These are phyloP conservation scores for Pseudomassariella vexata DNA, from an alignment of 2,329 filamentous ascomycete genomes.

Conservation along the genomic window DNA sequence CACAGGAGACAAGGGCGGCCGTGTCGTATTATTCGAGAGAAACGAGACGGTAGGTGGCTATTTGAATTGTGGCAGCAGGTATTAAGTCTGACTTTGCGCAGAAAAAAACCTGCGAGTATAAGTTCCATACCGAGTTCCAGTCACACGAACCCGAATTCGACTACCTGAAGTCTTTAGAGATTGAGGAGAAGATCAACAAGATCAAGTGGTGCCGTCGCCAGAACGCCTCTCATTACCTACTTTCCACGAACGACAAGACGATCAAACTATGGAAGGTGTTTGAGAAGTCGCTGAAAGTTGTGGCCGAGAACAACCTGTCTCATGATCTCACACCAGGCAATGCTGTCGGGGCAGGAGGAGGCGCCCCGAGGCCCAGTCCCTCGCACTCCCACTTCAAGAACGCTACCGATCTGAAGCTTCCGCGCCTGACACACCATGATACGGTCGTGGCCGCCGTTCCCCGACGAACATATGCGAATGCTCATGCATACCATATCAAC, in stretches of 20 bases:
- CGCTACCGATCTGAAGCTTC: conserved; percentile 81
- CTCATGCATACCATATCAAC: conserved; percentile 99
- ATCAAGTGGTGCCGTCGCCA: conserved; percentile 99
- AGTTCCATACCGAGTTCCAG: conserved; percentile 99
- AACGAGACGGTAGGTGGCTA: conserved; percentile 78
- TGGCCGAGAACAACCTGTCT: conserved; percentile 97
- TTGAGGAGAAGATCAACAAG: conserved; percentile 99
- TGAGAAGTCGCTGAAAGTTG: conserved; percentile 97
- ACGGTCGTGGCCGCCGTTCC: conserved; percentile 96
- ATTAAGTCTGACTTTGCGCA: conserved; percentile 28
- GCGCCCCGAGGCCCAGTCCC: conserved; percentile 66
- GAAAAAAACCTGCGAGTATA: conserved; percentile 99
- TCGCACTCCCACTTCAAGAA: conserved; percentile 67
- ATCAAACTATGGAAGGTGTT: conserved; percentile 99
- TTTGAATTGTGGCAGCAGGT: not conserved
- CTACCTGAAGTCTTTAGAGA: conserved; percentile 97
- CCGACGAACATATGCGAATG: conserved; percentile 93
- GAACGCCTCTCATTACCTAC: conserved; percentile 95
- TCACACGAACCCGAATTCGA: conserved; percentile 99
- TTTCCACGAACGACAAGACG: conserved; percentile 99
- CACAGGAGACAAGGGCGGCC: conserved; percentile 83
- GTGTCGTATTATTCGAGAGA: conserved; percentile 81
- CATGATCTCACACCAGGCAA: conserved; percentile 80
- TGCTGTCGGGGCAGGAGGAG: conserved; percentile 65
- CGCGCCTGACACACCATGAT: conserved; percentile 94